Base-by-base conservation (phyloP, 2,329 filamentous ascomycete genomes). In the Monosporascus sp. region DNA sequence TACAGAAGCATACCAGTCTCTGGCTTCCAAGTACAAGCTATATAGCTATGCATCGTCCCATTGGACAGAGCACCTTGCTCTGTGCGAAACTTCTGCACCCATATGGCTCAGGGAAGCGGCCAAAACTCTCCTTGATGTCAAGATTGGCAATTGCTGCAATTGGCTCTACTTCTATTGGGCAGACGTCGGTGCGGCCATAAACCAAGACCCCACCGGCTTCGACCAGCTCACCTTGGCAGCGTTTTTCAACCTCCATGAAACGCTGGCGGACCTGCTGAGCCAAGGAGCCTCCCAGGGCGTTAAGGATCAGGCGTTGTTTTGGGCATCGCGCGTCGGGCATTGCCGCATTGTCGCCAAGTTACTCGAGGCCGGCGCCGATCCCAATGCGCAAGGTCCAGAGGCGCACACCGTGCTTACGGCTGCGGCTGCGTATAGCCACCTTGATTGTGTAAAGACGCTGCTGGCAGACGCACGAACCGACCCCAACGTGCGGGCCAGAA, bases 11-110 rank as follows among this genome's bases (percentile, higher is more conserved):
- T 69, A 61, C 46, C 37, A 48, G 38, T 38, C 48, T 25, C 57
- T 72, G 25, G 50, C 53, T 37, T 51, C 63, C 11, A 52, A 56
- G 20, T 65, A 70, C 47, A 43, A 25, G 24, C 63, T 73, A 47
- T 71, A 70, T 56, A 63, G 63, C 44, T 74, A 74, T 58, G 58
- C 70, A 17, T 62, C 71, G 1, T 58, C 59, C 24, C 55, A 72
- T 58, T 74, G 70, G 72, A 60, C 68, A 31, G 53, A 65, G 27
- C 71, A 73, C 52, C 69, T 62, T 57, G 50, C 59, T 6, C 11
- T 48, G 8, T 64, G 60, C 38, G 61, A 65, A 27, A 47, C 43
- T 7, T 52, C 35, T 25, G 62, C 59, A 22, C 49, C 62, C 3
- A 15, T 18, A 22, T 39, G 52, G 22, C 55, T 65, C 9, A 60